These are phyloP conservation scores for Boletus sp. DNA, from an alignment of 768 basidiomycete species.

Conservation along the genomic window DNA sequence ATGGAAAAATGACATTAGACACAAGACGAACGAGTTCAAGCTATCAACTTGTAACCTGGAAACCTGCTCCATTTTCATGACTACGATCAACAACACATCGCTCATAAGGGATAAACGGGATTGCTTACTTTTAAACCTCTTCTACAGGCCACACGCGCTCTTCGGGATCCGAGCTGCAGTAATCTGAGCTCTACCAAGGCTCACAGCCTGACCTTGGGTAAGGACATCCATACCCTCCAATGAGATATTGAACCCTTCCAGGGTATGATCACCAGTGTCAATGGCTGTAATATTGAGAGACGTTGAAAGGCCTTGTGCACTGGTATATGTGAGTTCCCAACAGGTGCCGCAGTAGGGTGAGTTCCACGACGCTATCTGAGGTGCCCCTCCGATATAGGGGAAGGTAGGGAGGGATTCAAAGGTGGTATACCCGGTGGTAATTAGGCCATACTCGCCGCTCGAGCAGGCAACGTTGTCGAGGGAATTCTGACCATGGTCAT, in stretches of 20 bases:
- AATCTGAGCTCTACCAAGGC: constrained; percentile 28
- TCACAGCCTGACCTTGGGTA: constrained; percentile 29
- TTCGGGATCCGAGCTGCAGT: constrained; percentile 18
- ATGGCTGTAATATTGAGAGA: constrained; percentile 52
- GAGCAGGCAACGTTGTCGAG: constrained; percentile 49
- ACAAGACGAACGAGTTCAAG: background rate
- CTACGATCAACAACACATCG: background rate
- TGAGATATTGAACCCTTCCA: constrained; percentile 38
- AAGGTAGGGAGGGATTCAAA: constrained; percentile 55
- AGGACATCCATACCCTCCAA: constrained; percentile 35
- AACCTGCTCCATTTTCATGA: background rate
- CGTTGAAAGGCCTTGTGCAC: constrained; percentile 24
- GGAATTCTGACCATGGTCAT: constrained; percentile 44
- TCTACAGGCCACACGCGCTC: constrained; percentile 13
- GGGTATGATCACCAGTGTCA: constrained; percentile 38
- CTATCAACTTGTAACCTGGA: background rate
- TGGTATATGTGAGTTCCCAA: constrained; percentile 53
- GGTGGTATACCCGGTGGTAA: constrained; percentile 43
- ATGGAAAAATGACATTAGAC: no score
- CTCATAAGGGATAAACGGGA: background rate
- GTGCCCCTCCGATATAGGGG: constrained; percentile 58
- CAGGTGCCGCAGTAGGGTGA: constrained; percentile 58
- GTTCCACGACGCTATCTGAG: constrained; percentile 49
- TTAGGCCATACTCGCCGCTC: constrained; percentile 50
- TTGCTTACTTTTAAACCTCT: background rate